Percentiles rank a stretch among this genome's conserved stretches.
Evolutionary conservation across 805 yeast genomes (phyloP).

Genomic region (Candida rishiriensis): DNA sequence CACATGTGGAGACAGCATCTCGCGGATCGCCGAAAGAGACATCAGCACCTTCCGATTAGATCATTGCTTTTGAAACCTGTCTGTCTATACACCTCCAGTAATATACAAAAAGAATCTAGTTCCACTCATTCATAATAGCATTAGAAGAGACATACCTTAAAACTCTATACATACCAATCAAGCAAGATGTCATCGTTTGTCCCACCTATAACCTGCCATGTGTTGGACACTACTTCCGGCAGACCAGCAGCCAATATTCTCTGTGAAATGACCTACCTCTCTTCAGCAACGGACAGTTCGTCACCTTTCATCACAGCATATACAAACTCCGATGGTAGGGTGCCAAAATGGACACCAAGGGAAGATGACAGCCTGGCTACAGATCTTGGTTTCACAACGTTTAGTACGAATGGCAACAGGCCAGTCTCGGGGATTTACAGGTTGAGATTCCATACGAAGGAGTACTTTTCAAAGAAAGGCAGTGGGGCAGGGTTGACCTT

Average conservation of each 20-base stretch:
- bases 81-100: too few relatives aligned
- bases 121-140: too few relatives aligned
- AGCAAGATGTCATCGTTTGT: constrained; percentile 11
- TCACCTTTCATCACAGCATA: constrained; percentile 59
- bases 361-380: constrained; percentile 13
- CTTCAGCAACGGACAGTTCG: constrained; percentile 8
- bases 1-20: too few relatives aligned
- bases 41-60: too few relatives aligned
- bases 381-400: constrained; percentile 10
- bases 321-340: constrained; percentile 81
- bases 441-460: constrained; percentile 71
- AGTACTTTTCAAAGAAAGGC: constrained; percentile 47
- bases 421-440: constrained; percentile 60
- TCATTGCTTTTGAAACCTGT: too few relatives aligned
- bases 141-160: too few relatives aligned
- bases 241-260: constrained; percentile 75
- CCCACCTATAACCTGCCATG: constrained; percentile 80
- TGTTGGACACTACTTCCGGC: constrained; percentile 80
- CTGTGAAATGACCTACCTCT: constrained; percentile 51
- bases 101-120: too few relatives aligned
- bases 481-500: constrained; percentile 40
- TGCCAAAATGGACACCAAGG: constrained; percentile 54
- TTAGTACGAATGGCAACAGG: constrained; percentile 1
- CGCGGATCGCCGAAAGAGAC: too few relatives aligned
- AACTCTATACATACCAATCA: too few relatives aligned